Conservation (phyloP, 78 protist genomes). For the Pelomyxa schiedti region DNA sequence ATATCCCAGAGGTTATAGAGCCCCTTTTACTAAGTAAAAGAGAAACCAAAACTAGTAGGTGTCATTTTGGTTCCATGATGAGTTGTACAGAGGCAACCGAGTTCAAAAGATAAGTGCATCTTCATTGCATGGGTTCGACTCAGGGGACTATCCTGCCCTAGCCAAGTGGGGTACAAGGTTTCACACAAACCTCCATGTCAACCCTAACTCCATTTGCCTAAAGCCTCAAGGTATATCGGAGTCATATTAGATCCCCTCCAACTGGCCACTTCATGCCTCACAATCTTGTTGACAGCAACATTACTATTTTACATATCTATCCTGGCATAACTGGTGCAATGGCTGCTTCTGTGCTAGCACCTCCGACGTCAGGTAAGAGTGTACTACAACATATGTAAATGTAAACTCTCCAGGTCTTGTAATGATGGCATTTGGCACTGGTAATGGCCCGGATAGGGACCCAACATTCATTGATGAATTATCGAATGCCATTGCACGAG, state of each 20-base stretch:
- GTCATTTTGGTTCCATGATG: conserved; percentile 50
- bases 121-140: conserved; percentile 39
- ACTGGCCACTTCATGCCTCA: conserved; percentile 8
- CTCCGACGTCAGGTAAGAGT: no score
- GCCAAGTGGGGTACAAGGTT: conserved; percentile 41
- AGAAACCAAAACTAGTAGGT: conserved; percentile 46
- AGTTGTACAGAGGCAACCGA: conserved; percentile 28
- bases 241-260: background rate
- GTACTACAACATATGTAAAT: background rate
- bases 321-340: background rate
- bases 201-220: conserved; percentile 36
- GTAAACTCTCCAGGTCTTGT: conserved; percentile 6
- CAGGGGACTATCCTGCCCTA: conserved; percentile 39
- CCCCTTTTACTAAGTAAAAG: conserved; percentile 26
- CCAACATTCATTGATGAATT: conserved; percentile 12
- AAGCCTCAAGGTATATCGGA: conserved; percentile 28
- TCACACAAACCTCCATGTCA: conserved; percentile 13
- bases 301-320: conserved; percentile 3
- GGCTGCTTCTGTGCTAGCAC: background rate
- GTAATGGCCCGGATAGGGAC: conserved; percentile 61
- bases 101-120: conserved; percentile 33
- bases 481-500: conserved; percentile 4
- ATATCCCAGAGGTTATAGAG: background rate
- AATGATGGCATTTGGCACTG: conserved; percentile 39
- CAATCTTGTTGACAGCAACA: background rate